Percentiles rank a stretch among this genome's conserved stretches.
phyloP scores from a whole-genome alignment of 768 basidiomycete species.

The Lentinus brumalis region DNA sequence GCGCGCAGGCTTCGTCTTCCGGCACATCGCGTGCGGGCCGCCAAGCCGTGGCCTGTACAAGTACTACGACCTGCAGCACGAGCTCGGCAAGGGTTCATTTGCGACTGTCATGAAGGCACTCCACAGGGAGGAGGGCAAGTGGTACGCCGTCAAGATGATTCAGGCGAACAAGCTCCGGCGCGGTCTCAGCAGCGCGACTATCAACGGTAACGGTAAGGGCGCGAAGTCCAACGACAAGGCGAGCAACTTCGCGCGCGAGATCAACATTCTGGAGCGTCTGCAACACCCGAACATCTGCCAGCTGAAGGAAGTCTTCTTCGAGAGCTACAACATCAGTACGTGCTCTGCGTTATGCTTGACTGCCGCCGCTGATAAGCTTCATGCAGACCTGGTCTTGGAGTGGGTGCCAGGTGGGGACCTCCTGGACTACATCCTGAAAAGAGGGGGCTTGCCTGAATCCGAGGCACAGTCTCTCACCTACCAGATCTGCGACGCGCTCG shows the following conservation, averaged over 20 bases:
- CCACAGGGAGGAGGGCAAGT: conserved; percentile 65
- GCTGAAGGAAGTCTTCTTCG: conserved; percentile 76
- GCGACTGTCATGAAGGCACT: conserved; percentile 88
- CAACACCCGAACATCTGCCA: conserved; percentile 84
- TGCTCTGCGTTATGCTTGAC: conserved; percentile 29
- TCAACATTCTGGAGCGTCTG: conserved; percentile 74
- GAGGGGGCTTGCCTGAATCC: conserved; percentile 60
- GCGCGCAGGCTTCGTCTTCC: conserved; percentile 66
- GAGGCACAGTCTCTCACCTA: conserved; percentile 70
- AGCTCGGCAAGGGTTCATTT: conserved; percentile 90
- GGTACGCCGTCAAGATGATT: conserved; percentile 91
- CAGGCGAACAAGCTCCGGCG: conserved; percentile 49
- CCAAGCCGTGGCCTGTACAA: conserved; percentile 59
- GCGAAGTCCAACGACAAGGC: conserved; percentile 4
- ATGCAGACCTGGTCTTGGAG: conserved; percentile 78
- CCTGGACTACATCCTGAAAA: conserved; percentile 72
- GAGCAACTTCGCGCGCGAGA: conserved; percentile 64
- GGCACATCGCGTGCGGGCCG: conserved; percentile 56
- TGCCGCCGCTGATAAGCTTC: conserved; percentile 23
- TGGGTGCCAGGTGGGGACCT: conserved; percentile 88
- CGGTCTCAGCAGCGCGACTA: conserved; percentile 10
- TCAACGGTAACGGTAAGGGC: background rate
- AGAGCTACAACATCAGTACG: conserved; percentile 60
- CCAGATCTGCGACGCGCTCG: conserved; percentile 80
- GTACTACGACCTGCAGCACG: conserved; percentile 63